These are phyloP conservation scores for Houttuynia cordata DNA, from an alignment of 164 flowering plant species.

Conservation along the genomic window DNA sequence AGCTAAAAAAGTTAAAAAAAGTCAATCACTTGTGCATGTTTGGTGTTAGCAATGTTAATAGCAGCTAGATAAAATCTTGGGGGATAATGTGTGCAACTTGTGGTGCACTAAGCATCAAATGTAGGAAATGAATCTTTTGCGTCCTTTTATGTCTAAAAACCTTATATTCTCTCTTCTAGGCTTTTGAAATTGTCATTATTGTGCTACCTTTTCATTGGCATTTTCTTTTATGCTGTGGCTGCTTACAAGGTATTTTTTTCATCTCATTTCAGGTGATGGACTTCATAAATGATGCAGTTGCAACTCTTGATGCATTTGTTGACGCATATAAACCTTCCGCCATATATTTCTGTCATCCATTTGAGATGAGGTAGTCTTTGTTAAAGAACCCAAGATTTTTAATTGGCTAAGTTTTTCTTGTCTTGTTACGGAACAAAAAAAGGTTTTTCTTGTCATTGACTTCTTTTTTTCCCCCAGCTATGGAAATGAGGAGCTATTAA, in stretches of 20 bases:
- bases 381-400: background rate
- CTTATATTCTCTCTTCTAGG: too few relatives aligned
- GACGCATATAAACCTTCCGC: conserved; percentile 72
- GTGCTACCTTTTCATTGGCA: background rate
- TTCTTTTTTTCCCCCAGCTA: conserved; percentile 28
- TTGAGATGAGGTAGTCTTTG: conserved; percentile 45
- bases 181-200: too few relatives aligned
- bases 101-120: too few relatives aligned
- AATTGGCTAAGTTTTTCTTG: background rate
- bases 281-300: conserved; percentile 86
- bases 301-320: conserved; percentile 68
- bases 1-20: too few relatives aligned
- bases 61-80: too few relatives aligned
- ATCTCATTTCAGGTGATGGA: conserved; percentile 64
- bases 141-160: too few relatives aligned
- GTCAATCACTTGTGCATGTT: too few relatives aligned
- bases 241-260: background rate
- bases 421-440: too few relatives aligned
- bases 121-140: too few relatives aligned
- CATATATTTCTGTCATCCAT: conserved; percentile 51
- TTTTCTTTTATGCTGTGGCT: background rate
- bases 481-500: conserved; percentile 73
- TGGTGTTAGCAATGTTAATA: too few relatives aligned
- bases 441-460: background rate
- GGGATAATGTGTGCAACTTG: too few relatives aligned